These are phyloP conservation scores for Talaromyces sp. DNA, from an alignment of 2,329 filamentous ascomycete genomes.

Conservation along the genomic window DNA sequence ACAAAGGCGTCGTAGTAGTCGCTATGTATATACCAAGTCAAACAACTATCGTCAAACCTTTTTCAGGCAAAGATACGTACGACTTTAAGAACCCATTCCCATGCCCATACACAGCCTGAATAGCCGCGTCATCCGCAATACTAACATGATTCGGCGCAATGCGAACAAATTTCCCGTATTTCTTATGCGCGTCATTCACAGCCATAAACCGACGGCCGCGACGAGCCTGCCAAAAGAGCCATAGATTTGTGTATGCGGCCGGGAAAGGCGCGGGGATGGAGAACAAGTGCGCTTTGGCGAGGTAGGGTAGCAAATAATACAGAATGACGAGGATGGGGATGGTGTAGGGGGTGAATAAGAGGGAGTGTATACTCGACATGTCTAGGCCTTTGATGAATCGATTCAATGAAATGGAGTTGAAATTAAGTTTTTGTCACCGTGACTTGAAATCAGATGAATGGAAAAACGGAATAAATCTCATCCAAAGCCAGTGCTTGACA, in stretches of 20 bases:
- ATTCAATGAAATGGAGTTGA: too few species aligned
- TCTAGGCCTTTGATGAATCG: too few species aligned
- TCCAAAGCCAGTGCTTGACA: too few species aligned
- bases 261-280: slow-evolving; percentile 49
- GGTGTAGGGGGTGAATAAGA: slow-evolving; percentile 30
- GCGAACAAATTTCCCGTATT: slow-evolving; percentile 70
- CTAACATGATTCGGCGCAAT: slow-evolving; percentile 82
- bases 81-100: slow-evolving; percentile 70
- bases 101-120: slow-evolving; percentile 71
- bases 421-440: too few species aligned
- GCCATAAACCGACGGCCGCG: slow-evolving; percentile 58
- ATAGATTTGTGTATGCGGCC: slow-evolving; percentile 68
- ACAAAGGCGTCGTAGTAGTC: slow-evolving; percentile 92
- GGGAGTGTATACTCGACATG: slow-evolving; percentile 9
- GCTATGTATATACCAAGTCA: slow-evolving; percentile 43
- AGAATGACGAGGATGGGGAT: slow-evolving; percentile 49
- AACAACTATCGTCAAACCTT: not conserved
- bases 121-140: slow-evolving; percentile 73
- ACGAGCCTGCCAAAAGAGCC: slow-evolving; percentile 66
- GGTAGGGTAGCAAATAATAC: slow-evolving; percentile 55
- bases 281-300: slow-evolving; percentile 51
- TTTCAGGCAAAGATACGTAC: slow-evolving; percentile 43
- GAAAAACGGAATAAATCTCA: too few species aligned
- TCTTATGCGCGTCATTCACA: slow-evolving; percentile 70
- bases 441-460: too few species aligned